Evolutionary conservation across 768 basidiomycete species (phyloP).

Genomic region (Amanita molliuscula): DNA sequence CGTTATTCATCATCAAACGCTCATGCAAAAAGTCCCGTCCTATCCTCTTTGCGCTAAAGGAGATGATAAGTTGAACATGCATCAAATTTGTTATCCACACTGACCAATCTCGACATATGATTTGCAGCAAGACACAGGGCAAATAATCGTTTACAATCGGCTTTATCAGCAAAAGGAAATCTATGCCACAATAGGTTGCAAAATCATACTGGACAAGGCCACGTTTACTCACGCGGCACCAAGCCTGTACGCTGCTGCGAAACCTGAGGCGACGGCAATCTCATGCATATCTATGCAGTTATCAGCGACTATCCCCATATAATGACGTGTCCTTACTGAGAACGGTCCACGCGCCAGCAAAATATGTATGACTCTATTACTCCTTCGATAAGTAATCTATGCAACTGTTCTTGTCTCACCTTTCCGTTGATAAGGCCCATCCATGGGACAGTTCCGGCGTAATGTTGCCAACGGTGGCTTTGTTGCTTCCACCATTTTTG

Average conservation of each 20-base stretch:
- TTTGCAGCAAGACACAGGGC: slow-evolving; percentile 19
- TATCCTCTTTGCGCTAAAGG: slow-evolving; percentile 7
- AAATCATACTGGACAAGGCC: not conserved
- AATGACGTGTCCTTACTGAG: slow-evolving; percentile 15
- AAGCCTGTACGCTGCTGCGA: slow-evolving; percentile 26
- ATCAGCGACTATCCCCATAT: not conserved
- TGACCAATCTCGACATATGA: slow-evolving; percentile 10
- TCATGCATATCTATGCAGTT: slow-evolving; percentile 23
- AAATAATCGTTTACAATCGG: slow-evolving; percentile 19
- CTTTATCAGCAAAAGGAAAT: slow-evolving; percentile 23
- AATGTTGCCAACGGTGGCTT: slow-evolving; percentile 39
- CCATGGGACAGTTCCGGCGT: slow-evolving; percentile 25
- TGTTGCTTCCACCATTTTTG: slow-evolving; percentile 48
- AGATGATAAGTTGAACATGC: not conserved
- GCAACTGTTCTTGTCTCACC: slow-evolving; percentile 4
- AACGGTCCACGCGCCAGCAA: slow-evolving; percentile 27
- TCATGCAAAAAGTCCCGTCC: slow-evolving; percentile 4
- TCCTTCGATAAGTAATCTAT: not conserved
- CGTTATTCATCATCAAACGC: not conserved
- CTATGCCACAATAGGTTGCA: slow-evolving; percentile 5
- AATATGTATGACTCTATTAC: slow-evolving; percentile 20
- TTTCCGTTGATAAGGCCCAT: slow-evolving; percentile 27
- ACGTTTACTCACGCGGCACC: slow-evolving; percentile 21
- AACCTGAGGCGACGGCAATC: slow-evolving; percentile 27
- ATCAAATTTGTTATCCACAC: not conserved